Conservation (phyloP, 2,329 filamentous ascomycete species). For the Colletotrichum siamense region DNA sequence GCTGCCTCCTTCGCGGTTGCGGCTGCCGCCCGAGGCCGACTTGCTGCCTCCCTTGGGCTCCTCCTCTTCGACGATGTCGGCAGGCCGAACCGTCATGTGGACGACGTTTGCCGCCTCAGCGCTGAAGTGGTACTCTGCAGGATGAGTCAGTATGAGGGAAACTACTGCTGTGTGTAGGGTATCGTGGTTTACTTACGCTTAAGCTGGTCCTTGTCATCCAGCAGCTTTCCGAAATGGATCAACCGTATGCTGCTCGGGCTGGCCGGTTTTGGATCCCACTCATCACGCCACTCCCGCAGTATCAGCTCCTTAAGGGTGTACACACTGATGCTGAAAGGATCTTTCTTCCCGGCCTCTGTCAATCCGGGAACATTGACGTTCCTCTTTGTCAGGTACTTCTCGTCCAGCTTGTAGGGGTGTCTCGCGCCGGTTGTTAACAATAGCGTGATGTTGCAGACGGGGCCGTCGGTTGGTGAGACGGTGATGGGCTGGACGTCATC, state of each 20-base stretch:
- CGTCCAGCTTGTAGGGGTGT: constrained; percentile 90
- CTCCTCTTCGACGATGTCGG: constrained; percentile 83
- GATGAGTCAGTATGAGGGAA: background rate
- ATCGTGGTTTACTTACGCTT: constrained; percentile 70
- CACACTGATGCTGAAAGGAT: constrained; percentile 89
- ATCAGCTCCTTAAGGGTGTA: constrained; percentile 96
- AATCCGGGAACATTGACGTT: constrained; percentile 77
- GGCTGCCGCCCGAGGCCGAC: constrained; percentile 43
- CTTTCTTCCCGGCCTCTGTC: constrained; percentile 63
- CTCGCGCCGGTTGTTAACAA: constrained; percentile 81
- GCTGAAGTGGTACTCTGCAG: constrained; percentile 78
- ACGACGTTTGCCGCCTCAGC: constrained; percentile 80
- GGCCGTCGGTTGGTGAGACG: constrained; percentile 35
- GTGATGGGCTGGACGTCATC: constrained; percentile 44
- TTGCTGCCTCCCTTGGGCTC: constrained; percentile 73
- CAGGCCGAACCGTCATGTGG: constrained; percentile 92
- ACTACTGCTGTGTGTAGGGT: background rate
- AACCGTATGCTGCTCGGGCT: constrained; percentile 89
- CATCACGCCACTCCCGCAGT: constrained; percentile 87
- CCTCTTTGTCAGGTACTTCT: constrained; percentile 82
- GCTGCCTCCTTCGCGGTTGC: constrained; percentile 43
- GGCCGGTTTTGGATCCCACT: constrained; percentile 87
- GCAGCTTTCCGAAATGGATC: constrained; percentile 88
- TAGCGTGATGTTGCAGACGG: constrained; percentile 77
- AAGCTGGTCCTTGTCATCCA: constrained; percentile 86